A percentile compares a stretch with the other conserved stretches of the same genome.
phyloP scores from a whole-genome alignment of 352 stramenopile species.

The Pythium biforme region DNA sequence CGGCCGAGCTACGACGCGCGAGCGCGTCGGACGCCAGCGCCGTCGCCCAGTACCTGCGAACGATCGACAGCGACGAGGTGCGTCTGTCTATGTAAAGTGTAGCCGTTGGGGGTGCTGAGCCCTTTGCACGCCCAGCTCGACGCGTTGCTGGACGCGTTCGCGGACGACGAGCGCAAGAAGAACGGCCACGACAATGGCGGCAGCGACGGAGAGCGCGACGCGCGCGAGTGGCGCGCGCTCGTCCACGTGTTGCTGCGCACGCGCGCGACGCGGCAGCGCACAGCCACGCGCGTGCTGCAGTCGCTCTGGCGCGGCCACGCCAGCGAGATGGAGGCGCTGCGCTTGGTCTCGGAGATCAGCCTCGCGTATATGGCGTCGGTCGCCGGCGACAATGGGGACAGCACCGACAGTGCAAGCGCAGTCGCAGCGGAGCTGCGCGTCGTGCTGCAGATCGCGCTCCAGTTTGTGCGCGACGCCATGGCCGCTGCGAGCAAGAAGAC shows the following conservation, averaged over 20 bases:
- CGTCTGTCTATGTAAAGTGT: no score
- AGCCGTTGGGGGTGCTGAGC: no score
- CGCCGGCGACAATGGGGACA: slow-evolving; percentile 23
- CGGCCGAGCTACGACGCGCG: slow-evolving; percentile 55
- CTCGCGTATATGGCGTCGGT: slow-evolving; percentile 56
- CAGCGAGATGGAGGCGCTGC: slow-evolving; percentile 71
- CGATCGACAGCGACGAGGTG: slow-evolving; percentile 63
- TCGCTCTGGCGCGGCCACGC: slow-evolving; percentile 46
- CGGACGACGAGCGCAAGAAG: slow-evolving; percentile 39
- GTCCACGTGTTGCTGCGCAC: slow-evolving; percentile 62
- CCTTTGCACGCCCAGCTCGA: no score
- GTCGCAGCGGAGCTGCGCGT: slow-evolving; percentile 49
- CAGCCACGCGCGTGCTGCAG: slow-evolving; percentile 53
- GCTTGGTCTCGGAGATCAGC: slow-evolving; percentile 75
- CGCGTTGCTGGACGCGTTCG: slow-evolving; percentile 56
- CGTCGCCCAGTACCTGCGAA: slow-evolving; percentile 57
- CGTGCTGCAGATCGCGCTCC: slow-evolving; percentile 56
- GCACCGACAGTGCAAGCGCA: no score
- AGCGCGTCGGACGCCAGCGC: slow-evolving; percentile 59
- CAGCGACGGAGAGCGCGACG: slow-evolving; percentile 23
- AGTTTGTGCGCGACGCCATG: slow-evolving; percentile 52
- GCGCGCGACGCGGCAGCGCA: slow-evolving; percentile 47
- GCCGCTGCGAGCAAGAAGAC: slow-evolving; percentile 33
- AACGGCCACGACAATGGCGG: slow-evolving; percentile 10
- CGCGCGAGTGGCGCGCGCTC: slow-evolving; percentile 55